phyloP scores from a whole-genome alignment of 352 stramenopile genomes.

The Heterotrichella gracilis region DNA sequence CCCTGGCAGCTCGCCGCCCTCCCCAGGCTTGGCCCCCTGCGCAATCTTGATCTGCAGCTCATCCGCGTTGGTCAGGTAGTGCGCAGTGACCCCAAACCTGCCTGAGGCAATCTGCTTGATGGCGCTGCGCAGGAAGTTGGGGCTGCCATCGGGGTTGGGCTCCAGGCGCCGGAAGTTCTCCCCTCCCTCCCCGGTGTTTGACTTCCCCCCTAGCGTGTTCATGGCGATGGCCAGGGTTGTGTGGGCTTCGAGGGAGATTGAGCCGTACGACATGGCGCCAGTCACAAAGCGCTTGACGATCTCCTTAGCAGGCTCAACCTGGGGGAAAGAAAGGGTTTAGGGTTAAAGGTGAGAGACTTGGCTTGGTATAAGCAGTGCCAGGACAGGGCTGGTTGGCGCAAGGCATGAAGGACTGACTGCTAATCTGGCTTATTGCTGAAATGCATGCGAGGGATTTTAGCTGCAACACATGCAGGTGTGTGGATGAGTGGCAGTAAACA shows the following conservation, averaged over 20 bases:
- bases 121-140: slow-evolving; percentile 41
- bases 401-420: too few relatives aligned
- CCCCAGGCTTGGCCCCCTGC: slow-evolving; percentile 69
- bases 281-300: slow-evolving; percentile 85
- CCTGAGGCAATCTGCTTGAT: slow-evolving; percentile 78
- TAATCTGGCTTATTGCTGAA: too few relatives aligned
- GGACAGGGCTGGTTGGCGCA: too few relatives aligned
- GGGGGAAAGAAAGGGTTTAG: too few relatives aligned
- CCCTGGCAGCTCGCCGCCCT: slow-evolving; percentile 71
- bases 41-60: slow-evolving; percentile 95
- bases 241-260: slow-evolving; percentile 68
- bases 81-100: slow-evolving; percentile 67
- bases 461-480: too few relatives aligned
- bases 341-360: too few relatives aligned
- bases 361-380: too few relatives aligned
- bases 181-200: slow-evolving; percentile 72
- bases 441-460: too few relatives aligned
- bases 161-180: slow-evolving; percentile 48
- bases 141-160: neutral
- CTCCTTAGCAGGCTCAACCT: slow-evolving; percentile 51
- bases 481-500: too few relatives aligned
- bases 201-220: slow-evolving; percentile 58
- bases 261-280: slow-evolving; percentile 68
- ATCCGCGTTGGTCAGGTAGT: slow-evolving; percentile 78
- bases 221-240: slow-evolving; percentile 66